A percentile compares a stretch with the other conserved stretches of the same genome.
Conservation (phyloP, 2,329 filamentous ascomycete species). For the Chaetomium olivaceum region DNA sequence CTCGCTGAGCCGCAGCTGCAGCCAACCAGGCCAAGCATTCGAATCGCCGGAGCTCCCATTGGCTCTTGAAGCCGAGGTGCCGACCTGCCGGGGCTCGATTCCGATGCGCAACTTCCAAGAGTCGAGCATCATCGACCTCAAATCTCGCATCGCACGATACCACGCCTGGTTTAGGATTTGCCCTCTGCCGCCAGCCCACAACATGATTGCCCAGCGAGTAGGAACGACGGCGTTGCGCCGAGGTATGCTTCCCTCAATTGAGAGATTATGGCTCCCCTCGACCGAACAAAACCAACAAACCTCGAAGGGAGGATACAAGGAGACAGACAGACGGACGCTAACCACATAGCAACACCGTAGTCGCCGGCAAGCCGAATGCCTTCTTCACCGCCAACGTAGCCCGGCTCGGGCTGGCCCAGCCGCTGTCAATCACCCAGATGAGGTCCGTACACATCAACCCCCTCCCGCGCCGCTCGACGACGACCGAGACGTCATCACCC, state of each 20-base stretch:
- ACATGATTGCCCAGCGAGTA: conserved; percentile 60
- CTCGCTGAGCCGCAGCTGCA: conserved; percentile 7
- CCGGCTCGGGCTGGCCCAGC: conserved; percentile 47
- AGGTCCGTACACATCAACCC: conserved; percentile 44
- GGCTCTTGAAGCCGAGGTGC: conserved; percentile 32
- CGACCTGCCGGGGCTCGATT: conserved; percentile 30
- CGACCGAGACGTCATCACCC: conserved; percentile 1
- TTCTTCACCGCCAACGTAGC: conserved; percentile 52
- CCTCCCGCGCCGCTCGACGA: background rate
- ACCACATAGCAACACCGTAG: conserved; percentile 22
- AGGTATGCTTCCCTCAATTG: conserved; percentile 44
- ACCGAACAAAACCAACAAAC: background rate
- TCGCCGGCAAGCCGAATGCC: conserved; percentile 46
- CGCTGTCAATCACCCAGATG: conserved; percentile 46
- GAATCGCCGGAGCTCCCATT: conserved; percentile 30
- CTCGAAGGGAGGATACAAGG: background rate
- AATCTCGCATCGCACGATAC: conserved; percentile 29
- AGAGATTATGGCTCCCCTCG: background rate
- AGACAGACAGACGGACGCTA: conserved; percentile 10
- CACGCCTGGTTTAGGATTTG: conserved; percentile 16
- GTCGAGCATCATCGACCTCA: conserved; percentile 28
- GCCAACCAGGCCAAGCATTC: conserved; percentile 24
- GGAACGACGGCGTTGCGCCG: conserved; percentile 60
- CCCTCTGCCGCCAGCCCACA: conserved; percentile 27
- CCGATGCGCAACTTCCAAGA: conserved; percentile 24